Base-by-base conservation (phyloP, 768 basidiomycete species). In the Porpolomopsis calyptriformis region DNA sequence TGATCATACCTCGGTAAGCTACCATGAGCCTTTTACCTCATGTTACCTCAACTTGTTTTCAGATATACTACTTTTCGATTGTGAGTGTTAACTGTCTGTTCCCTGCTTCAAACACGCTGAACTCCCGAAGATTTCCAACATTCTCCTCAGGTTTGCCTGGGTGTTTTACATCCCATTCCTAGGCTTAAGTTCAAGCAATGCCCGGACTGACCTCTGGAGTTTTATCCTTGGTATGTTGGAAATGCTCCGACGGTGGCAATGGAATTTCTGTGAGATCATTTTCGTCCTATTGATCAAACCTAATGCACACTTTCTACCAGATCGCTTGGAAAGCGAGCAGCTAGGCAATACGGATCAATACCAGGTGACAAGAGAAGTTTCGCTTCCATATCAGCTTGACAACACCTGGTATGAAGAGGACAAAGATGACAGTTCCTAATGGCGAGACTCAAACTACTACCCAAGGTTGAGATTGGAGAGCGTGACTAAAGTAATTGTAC, bases 271-370 rank as follows among this genome's bases (percentile, higher is more conserved):
- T 90, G 49, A 56, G 84, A 63, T 25, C 29, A 44, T 26, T 53
- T 26, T n/a, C 43, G 48, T 46, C 45, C 6, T 43, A 27, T 20
- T n/a, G 2, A 16, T 18, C n/a, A n/a, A 19, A 12, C 29, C 26
- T 22, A 16, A 7, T 10, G n/a, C 29, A 9, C 25, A n/a, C 20
- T 14, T 26, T 26, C 6, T 35, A 25, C n/a, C 52, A 87, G 83
- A 76, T 61, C 85, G 87, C 52, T 64, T 89, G 34, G 87, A 93
- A 61, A 91, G 86, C 64, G 92, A 96, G 64, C 92, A 96, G 52
- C 65, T 93, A 22, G 86, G 87, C 69, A 96, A 96, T 60, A 78
- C 86, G 62, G 88, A 89, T 71, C 89, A 91, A 55, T 94, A 89
- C 60, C 87, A 91, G 19, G 78, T 86, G 35, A 89, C 85, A 1